phyloP scores from a whole-genome alignment of 2,329 filamentous ascomycete genomes.

The Penicillium oxalicum region DNA sequence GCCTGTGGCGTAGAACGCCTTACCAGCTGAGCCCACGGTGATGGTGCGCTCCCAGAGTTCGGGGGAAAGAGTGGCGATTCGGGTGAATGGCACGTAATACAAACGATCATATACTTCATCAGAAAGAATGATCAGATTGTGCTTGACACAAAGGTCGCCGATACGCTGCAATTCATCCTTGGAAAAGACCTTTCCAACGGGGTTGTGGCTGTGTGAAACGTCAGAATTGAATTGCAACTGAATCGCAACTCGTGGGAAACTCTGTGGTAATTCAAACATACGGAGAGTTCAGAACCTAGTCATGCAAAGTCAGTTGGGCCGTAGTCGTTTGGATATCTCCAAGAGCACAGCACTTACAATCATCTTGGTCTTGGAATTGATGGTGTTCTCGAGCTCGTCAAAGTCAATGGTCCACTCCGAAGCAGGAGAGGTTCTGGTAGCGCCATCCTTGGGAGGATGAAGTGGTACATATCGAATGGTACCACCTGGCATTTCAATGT shows the following conservation, averaged over 20 bases:
- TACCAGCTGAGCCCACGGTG: conserved; percentile 91
- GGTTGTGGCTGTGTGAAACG: conserved; percentile 62
- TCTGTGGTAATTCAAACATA: conserved; percentile 21
- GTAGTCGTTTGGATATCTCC: neutral
- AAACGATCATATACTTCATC: conserved; percentile 93
- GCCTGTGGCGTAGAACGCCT: conserved; percentile 96
- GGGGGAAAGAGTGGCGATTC: conserved; percentile 82
- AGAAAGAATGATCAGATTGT: conserved; percentile 88
- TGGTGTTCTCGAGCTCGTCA: conserved; percentile 69
- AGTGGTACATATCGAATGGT: conserved; percentile 94
- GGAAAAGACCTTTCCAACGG: conserved; percentile 91
- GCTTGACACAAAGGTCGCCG: conserved; percentile 80
- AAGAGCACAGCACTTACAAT: conserved; percentile 58
- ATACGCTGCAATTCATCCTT: conserved; percentile 76
- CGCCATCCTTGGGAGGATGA: conserved; percentile 77
- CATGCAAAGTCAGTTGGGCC: neutral
- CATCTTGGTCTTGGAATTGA: conserved; percentile 90
- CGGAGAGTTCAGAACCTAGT: conserved; percentile 47
- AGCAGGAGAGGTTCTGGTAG: conserved; percentile 72
- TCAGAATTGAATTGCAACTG: conserved; percentile 8
- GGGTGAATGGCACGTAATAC: conserved; percentile 91
- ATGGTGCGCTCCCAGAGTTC: conserved; percentile 83
- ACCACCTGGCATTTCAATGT: conserved; percentile 96
- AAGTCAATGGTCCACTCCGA: conserved; percentile 86
- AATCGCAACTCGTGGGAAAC: too few species aligned